Evolutionary conservation across 2,329 filamentous ascomycete genomes (phyloP).

Genomic region (Colletotrichum chrysophilum): DNA sequence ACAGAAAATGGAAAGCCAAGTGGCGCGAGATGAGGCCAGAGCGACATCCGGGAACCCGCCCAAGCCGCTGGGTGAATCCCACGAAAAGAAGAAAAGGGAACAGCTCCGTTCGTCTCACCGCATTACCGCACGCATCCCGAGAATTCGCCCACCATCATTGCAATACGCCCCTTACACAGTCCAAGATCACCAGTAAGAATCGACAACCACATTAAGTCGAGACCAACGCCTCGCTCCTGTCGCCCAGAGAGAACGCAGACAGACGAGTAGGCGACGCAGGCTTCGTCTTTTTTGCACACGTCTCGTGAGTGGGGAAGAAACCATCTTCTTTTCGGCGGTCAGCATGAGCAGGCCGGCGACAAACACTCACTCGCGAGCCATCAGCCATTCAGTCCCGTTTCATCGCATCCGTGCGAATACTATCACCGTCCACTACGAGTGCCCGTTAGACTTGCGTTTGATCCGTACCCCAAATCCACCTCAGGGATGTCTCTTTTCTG

Average conservation of each 20-base stretch:
- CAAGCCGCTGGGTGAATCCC: background rate
- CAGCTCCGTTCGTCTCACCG: background rate
- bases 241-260: background rate
- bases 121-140: background rate
- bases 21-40: constrained; percentile 12
- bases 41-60: background rate
- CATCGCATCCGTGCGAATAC: constrained; percentile 10
- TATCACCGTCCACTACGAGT: background rate
- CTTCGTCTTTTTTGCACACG: background rate
- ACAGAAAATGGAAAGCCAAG: constrained; percentile 3
- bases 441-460: background rate
- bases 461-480: background rate
- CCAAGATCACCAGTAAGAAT: background rate
- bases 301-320: background rate
- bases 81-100: background rate
- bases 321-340: background rate
- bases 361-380: background rate
- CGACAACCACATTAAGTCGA: background rate
- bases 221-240: background rate
- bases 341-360: background rate
- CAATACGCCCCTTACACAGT: background rate
- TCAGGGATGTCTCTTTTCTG: background rate
- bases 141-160: background rate
- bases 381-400: background rate
- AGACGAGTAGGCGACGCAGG: background rate